phyloP scores from a whole-genome alignment of 1,284 basidiomycete species.

The Albatrellus sp. region DNA sequence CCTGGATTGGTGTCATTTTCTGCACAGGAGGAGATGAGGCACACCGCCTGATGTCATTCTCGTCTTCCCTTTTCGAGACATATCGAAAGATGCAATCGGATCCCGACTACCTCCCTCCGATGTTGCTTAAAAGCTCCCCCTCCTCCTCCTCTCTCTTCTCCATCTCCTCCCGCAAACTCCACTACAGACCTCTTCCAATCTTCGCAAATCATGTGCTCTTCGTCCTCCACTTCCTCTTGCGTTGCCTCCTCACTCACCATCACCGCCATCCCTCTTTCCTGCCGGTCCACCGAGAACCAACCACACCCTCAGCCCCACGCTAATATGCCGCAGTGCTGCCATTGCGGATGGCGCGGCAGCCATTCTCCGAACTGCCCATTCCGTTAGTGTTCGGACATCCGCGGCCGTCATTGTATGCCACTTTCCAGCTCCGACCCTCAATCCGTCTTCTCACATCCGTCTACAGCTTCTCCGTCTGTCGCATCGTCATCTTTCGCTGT shows the following conservation, averaged over 20 bases:
- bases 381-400: conserved; percentile 18
- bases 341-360: conserved; percentile 57
- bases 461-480: too few species aligned
- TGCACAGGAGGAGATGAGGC: too few species aligned
- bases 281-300: conserved; percentile 8
- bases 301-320: conserved; percentile 16
- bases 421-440: too few species aligned
- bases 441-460: too few species aligned
- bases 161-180: conserved; percentile 8
- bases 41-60: background rate
- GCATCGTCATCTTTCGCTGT: too few species aligned
- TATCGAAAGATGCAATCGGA: background rate
- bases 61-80: conserved; percentile 6
- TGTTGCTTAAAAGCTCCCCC: conserved; percentile 9
- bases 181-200: conserved; percentile 5
- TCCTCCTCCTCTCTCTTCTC: conserved; percentile 5
- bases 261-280: conserved; percentile 9
- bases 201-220: conserved; percentile 14
- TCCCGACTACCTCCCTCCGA: background rate
- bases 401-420: too few species aligned
- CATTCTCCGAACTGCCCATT: conserved; percentile 63
- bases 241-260: conserved; percentile 11
- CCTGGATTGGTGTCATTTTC: too few species aligned
- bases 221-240: conserved; percentile 6
- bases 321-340: conserved; percentile 61